These are phyloP conservation scores for Fusarium tupiense DNA, from an alignment of 2,329 filamentous ascomycete species.

Conservation along the genomic window DNA sequence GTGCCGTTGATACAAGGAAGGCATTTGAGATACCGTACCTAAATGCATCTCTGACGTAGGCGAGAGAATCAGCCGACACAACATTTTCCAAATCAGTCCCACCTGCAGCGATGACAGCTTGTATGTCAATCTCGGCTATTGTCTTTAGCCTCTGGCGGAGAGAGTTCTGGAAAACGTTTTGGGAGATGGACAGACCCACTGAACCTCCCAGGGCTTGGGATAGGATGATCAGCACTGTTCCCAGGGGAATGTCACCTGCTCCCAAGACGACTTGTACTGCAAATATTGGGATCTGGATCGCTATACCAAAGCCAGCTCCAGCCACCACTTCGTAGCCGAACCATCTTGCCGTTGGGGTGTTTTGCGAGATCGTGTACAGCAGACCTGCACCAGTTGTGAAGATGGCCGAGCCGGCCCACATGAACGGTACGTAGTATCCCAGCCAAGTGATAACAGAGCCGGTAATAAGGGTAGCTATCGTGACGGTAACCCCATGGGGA, in stretches of 20 bases:
- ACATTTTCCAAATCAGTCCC: constrained; percentile 21
- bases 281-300: constrained; percentile 54
- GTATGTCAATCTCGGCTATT: constrained; percentile 13
- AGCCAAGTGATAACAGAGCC: constrained; percentile 20
- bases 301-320: constrained; percentile 54
- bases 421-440: constrained; percentile 34
- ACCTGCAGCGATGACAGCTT: constrained; percentile 23
- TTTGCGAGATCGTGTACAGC: constrained; percentile 36
- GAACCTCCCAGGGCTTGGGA: constrained; percentile 56
- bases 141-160: constrained; percentile 1
- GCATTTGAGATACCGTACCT: constrained; percentile 24
- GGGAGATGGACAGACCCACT: constrained; percentile 31
- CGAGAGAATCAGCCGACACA: constrained; percentile 10
- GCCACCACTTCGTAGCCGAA: constrained; percentile 56
- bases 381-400: constrained; percentile 30
- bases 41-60: constrained; percentile 26
- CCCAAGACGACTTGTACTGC: constrained; percentile 55
- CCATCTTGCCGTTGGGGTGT: constrained; percentile 50
- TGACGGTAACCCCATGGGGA: constrained; percentile 29
- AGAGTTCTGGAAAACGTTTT: constrained; percentile 34
- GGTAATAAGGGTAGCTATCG: constrained; percentile 18
- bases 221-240: constrained; percentile 56
- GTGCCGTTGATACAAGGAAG: constrained; percentile 32
- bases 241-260: constrained; percentile 54
- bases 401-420: constrained; percentile 31